phyloP scores from a whole-genome alignment of 2,329 filamentous ascomycete genomes.

The Curvularia sp. region DNA sequence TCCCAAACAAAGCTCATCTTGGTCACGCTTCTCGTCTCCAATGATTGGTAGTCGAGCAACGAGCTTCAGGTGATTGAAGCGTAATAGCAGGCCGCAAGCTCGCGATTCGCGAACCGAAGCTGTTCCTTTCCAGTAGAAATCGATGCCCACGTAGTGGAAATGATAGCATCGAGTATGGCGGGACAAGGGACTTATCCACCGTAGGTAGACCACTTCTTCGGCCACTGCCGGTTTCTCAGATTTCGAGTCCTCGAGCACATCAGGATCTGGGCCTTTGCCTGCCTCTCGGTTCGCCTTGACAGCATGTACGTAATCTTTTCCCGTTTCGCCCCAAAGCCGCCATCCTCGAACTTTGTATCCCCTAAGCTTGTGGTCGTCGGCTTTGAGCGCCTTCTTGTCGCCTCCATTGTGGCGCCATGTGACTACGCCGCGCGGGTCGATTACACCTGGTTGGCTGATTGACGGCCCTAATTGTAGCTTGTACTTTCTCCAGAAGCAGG shows the following conservation, averaged over 20 bases:
- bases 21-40: not conserved
- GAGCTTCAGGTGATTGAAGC: conserved; percentile 45
- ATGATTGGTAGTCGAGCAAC: conserved; percentile 20
- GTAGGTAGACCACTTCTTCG: conserved; percentile 37
- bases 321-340: conserved; percentile 45
- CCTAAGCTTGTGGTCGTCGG: conserved; percentile 24
- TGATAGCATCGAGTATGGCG: conserved; percentile 38
- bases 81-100: conserved; percentile 31
- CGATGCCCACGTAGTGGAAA: conserved; percentile 36
- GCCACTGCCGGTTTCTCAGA: conserved; percentile 10
- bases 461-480: conserved; percentile 40
- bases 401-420: conserved; percentile 31
- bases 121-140: conserved; percentile 49
- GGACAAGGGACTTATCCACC: conserved; percentile 39
- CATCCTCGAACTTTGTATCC: conserved; percentile 44
- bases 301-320: conserved; percentile 37
- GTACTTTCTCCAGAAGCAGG: conserved; percentile 40
- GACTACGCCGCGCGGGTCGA: conserved; percentile 44
- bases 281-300: conserved; percentile 28
- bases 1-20: conserved; percentile 35
- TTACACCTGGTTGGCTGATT: conserved; percentile 26
- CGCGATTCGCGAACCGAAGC: conserved; percentile 34
- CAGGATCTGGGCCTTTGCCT: conserved; percentile 23
- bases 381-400: conserved; percentile 18
- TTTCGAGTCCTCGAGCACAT: conserved; percentile 10